These are phyloP conservation scores for Boletus semigastroideus DNA, from an alignment of 1,284 basidiomycete genomes.

Conservation along the genomic window DNA sequence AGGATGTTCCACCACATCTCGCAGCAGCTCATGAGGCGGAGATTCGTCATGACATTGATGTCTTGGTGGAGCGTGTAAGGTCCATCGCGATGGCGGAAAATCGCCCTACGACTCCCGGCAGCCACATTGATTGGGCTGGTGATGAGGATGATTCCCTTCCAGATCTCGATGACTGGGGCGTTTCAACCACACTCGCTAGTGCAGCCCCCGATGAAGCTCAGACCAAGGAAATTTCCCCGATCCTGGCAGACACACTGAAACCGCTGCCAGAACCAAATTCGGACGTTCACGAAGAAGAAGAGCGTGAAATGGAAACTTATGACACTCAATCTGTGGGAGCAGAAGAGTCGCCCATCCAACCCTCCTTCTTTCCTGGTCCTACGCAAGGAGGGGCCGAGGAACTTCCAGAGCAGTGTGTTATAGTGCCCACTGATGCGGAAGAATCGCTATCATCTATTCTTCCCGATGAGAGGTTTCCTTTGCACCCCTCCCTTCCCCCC, in stretches of 20 bases:
- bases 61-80: conserved; percentile 67
- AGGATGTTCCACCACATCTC: conserved; percentile 65
- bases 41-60: conserved; percentile 62
- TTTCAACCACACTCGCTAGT: conserved; percentile 42
- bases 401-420: conserved; percentile 8
- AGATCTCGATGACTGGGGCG: conserved; percentile 80
- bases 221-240: conserved; percentile 60
- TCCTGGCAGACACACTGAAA: conserved; percentile 62
- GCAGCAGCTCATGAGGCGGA: conserved; percentile 42
- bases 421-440: conserved; percentile 3
- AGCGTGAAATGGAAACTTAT: conserved; percentile 23
- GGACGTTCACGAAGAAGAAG: conserved; percentile 19
- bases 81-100: conserved; percentile 66
- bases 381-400: neutral
- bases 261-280: conserved; percentile 54
- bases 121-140: conserved; percentile 82
- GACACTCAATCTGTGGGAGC: conserved; percentile 11
- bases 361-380: conserved; percentile 10
- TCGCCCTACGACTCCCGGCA: conserved; percentile 68
- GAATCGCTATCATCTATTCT: conserved; percentile 11
- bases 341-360: conserved; percentile 7
- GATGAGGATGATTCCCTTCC: conserved; percentile 80
- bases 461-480: conserved; percentile 21
- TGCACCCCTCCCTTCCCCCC: conserved; percentile 50
- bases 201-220: conserved; percentile 15